Percentiles rank a stretch among this genome's conserved stretches.
phyloP scores from a whole-genome alignment of 2,329 filamentous ascomycete species.

The Phialophora expanda region DNA sequence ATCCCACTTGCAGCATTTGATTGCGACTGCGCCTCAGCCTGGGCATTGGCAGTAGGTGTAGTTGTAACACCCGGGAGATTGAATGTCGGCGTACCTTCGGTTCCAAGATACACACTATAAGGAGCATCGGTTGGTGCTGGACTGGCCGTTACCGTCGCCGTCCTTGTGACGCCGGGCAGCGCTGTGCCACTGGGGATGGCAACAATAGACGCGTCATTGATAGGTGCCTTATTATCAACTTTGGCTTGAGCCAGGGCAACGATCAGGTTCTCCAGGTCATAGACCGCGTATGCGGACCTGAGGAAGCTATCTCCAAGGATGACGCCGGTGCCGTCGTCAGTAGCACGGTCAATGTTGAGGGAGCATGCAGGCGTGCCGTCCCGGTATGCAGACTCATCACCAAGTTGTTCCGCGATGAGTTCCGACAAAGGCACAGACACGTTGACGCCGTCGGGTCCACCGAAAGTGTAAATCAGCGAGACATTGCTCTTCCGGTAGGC shows the following conservation, averaged over 20 bases:
- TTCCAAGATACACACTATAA: constrained; percentile 6
- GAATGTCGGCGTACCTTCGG: constrained; percentile 9
- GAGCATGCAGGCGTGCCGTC: constrained; percentile 48
- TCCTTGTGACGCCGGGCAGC: constrained; percentile 18
- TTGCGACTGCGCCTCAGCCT: not conserved
- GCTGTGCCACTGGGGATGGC: constrained; percentile 23
- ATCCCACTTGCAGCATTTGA: not conserved
- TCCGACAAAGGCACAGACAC: constrained; percentile 51
- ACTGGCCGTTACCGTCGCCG: constrained; percentile 12
- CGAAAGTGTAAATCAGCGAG: constrained; percentile 58
- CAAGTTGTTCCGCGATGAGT: constrained; percentile 56
- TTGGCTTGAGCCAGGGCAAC: constrained; percentile 71
- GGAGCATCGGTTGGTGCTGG: not conserved
- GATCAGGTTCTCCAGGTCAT: constrained; percentile 72
- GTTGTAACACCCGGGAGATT: constrained; percentile 9
- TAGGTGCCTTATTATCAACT: constrained; percentile 53
- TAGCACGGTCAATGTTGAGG: constrained; percentile 56
- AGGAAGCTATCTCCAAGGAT: constrained; percentile 78
- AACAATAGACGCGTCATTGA: constrained; percentile 33
- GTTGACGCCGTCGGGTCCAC: constrained; percentile 46
- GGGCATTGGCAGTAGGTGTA: not conserved
- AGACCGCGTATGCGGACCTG: constrained; percentile 76
- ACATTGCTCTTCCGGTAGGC: constrained; percentile 48
- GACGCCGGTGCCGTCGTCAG: constrained; percentile 53
- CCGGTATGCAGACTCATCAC: constrained; percentile 53